These are phyloP conservation scores for Suhomyces guaymorum DNA, from an alignment of 1,139 yeast genomes.

Conservation along the genomic window DNA sequence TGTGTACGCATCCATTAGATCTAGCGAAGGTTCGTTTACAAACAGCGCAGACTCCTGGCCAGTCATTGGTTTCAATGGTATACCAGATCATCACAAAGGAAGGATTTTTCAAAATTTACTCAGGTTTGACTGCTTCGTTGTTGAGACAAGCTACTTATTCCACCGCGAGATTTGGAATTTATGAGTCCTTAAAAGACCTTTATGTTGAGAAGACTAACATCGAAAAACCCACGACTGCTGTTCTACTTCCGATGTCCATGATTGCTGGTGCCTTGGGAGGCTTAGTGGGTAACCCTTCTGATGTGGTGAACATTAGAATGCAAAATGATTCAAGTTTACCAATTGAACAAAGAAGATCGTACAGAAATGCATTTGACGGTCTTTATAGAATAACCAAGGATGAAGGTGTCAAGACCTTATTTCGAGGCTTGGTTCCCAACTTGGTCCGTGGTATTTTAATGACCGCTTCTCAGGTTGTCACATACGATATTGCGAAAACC, in stretches of 20 bases:
- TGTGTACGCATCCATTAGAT: constrained; percentile 72
- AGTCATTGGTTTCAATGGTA: constrained; percentile 62
- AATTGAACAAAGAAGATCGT: constrained; percentile 64
- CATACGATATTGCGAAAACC: constrained; percentile 76
- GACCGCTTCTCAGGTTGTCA: constrained; percentile 92
- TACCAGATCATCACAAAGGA: constrained; percentile 59
- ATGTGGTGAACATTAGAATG: constrained; percentile 87
- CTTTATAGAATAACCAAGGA: constrained; percentile 56
- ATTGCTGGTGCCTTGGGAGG: constrained; percentile 83
- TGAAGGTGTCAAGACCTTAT: constrained; percentile 63
- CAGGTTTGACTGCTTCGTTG: constrained; percentile 79
- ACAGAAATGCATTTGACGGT: constrained; percentile 79
- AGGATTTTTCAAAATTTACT: constrained; percentile 68
- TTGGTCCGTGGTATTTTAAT: constrained; percentile 77
- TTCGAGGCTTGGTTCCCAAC: constrained; percentile 78
- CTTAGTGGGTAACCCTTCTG: constrained; percentile 83
- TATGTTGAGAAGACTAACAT: constrained; percentile 36
- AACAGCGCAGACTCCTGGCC: constrained; percentile 66
- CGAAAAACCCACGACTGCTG: constrained; percentile 39
- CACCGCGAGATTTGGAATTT: constrained; percentile 80
- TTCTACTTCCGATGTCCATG: constrained; percentile 77
- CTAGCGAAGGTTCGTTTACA: constrained; percentile 84
- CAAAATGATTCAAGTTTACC: constrained; percentile 82
- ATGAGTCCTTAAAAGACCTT: constrained; percentile 69
- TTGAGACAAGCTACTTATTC: constrained; percentile 88